phyloP scores from a whole-genome alignment of 345 rosid genomes.

The Populus euphratica region DNA sequence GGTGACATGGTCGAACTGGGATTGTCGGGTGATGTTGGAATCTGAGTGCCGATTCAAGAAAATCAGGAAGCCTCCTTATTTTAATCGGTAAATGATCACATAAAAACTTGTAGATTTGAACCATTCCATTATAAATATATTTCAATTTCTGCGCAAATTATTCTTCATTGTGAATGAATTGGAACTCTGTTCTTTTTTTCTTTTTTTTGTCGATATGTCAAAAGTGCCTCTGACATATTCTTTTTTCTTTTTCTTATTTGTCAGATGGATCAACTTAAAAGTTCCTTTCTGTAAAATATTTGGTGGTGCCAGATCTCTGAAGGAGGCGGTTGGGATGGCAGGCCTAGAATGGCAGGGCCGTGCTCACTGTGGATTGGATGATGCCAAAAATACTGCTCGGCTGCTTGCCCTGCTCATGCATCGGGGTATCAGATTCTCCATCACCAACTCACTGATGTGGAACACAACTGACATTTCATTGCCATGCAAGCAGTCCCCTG shows the following conservation, averaged over 20 bases:
- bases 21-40: constrained; percentile 50
- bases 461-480: constrained; percentile 20
- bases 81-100: constrained; percentile 30
- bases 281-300: constrained; percentile 39
- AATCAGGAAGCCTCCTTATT: constrained; percentile 43
- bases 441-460: constrained; percentile 37
- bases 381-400: constrained; percentile 45
- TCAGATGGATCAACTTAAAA: constrained; percentile 47
- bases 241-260: not conserved
- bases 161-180: not conserved
- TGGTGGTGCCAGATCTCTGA: constrained; percentile 38
- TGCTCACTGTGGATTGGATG: constrained; percentile 45
- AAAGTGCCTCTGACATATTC: not conserved
- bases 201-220: not conserved
- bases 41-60: constrained; percentile 47
- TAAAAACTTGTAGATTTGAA: not conserved
- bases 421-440: constrained; percentile 36
- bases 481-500: constrained; percentile 20
- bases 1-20: constrained; percentile 52
- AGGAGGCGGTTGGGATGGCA: constrained; percentile 44
- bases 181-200: not conserved
- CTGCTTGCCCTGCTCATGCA: constrained; percentile 35
- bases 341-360: constrained; percentile 48
- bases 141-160: not conserved
- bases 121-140: not conserved